These are phyloP conservation scores for Arthrinium puccinioides DNA, from an alignment of 2,329 filamentous ascomycete genomes.

Conservation along the genomic window DNA sequence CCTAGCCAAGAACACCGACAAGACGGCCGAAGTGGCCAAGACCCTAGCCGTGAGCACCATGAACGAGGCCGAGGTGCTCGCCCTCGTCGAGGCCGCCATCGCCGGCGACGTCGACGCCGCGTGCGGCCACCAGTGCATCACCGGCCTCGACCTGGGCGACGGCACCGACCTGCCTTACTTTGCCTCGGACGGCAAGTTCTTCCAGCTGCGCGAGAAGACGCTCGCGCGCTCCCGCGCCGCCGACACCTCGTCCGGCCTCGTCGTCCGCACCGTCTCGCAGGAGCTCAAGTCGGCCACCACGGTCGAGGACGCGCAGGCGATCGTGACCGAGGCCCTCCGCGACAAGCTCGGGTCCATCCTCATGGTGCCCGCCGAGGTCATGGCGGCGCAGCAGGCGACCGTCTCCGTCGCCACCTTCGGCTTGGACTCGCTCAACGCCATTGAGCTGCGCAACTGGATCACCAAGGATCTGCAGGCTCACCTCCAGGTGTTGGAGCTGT, in stretches of 20 bases:
- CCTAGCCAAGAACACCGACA: constrained; percentile 38
- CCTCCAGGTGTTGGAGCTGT: constrained; percentile 46
- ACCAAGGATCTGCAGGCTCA: constrained; percentile 40
- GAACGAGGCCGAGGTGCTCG: constrained; percentile 44
- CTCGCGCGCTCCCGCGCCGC: constrained; percentile 26
- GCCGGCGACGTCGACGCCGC: constrained; percentile 28
- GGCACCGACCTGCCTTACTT: constrained; percentile 40
- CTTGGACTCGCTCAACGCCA: constrained; percentile 43
- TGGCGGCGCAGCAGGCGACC: constrained; percentile 26
- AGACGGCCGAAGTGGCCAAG: constrained; percentile 36
- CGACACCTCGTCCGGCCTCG: constrained; percentile 19
- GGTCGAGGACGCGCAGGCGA: constrained; percentile 34
- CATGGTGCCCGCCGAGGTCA: constrained; percentile 38
- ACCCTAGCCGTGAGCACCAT: constrained; percentile 41
- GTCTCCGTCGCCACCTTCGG: constrained; percentile 14
- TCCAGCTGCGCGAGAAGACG: constrained; percentile 32
- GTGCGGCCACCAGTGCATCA: constrained; percentile 44
- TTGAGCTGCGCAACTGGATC: constrained; percentile 43
- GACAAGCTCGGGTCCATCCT: constrained; percentile 40
- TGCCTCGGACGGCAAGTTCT: constrained; percentile 46
- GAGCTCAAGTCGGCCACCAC: constrained; percentile 11
- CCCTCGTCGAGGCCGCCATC: constrained; percentile 44
- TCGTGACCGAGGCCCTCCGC: constrained; percentile 35
- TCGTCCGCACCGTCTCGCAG: constrained; percentile 34
- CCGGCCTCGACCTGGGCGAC: constrained; percentile 37